Base-by-base conservation (phyloP, 2,329 filamentous ascomycete species). In the Neofusicoccum laricinum region DNA sequence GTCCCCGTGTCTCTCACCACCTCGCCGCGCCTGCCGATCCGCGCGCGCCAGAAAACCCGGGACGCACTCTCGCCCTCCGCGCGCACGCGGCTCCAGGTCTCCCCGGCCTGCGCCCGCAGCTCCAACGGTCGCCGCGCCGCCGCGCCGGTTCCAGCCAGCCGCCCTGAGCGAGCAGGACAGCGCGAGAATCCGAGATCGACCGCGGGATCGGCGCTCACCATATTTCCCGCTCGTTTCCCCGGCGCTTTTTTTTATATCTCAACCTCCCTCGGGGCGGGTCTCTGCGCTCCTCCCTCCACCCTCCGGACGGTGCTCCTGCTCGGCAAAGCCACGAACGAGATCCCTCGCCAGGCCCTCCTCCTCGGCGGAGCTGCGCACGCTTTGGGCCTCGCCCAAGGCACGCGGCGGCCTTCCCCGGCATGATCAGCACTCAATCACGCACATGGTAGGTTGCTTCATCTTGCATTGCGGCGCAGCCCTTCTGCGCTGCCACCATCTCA, bases 401-500 rank as follows among this genome's bases (percentile, higher is more conserved):
- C 51, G 51, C 38, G 50, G 32, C 25, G 50, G 50, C 36, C 50
- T 55, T 41, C 50, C 50, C 36, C 34, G 38, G 19, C 55, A 41
- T 46, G 55, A 59, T 59, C 55, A 59, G 55, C 55, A 59, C 40
- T 59, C 55, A 59, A 59, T 59, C 55, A 59, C 55, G 40, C 40
- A 45, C 55, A 46, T 36, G 55, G 55, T 46, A 59, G 55, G 55
- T 46, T 59, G 55, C 55, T 59, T 59, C 55, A 59, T 59, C 55
- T 46, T 59, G 55, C 55, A 59, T 59, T 59, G 55, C 41, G 41
- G 55, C 55, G 55, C 55, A 46, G 41, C 55, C 25, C 32, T 14
- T 7, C 51, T 19, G 21, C 53, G 19, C 38, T 34, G 38, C 53
- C 55, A 19, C n/a, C 40, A 43, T 43, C 36, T 25, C 36, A 15